A percentile compares a stretch with the other conserved stretches of the same genome.
phyloP scores from a whole-genome alignment of 768 basidiomycete species.

The Agaricus blazei region DNA sequence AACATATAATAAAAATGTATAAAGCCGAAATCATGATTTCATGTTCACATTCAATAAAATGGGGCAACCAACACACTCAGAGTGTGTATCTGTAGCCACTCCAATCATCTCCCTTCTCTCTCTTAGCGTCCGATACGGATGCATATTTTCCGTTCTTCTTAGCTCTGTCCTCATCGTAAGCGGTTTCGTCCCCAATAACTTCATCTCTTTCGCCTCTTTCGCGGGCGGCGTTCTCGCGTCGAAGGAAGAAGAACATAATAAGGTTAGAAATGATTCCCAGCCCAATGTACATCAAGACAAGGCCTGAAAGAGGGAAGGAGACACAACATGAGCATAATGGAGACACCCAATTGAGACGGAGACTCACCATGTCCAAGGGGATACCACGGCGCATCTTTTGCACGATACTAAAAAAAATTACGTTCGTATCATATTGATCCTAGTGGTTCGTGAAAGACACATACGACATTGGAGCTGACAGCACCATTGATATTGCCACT shows the following conservation, averaged over 20 bases:
- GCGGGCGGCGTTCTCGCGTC: slow-evolving; percentile 58
- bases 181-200: slow-evolving; percentile 48
- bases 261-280: slow-evolving; percentile 51
- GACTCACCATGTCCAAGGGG: slow-evolving; percentile 29
- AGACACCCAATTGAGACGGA: background rate
- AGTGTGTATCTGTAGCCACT: slow-evolving; percentile 70
- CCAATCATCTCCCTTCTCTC: slow-evolving; percentile 70
- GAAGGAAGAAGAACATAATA: slow-evolving; percentile 36
- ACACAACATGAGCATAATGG: background rate
- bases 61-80: slow-evolving; percentile 22
- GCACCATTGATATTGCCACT: slow-evolving; percentile 75
- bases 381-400: slow-evolving; percentile 64
- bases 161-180: slow-evolving; percentile 22
- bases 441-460: slow-evolving; percentile 20
- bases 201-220: slow-evolving; percentile 68
- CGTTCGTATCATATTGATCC: background rate
- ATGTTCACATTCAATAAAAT: background rate
- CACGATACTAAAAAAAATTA: slow-evolving; percentile 46
- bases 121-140: slow-evolving; percentile 59
- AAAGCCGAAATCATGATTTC: background rate
- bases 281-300: slow-evolving; percentile 70
- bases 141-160: slow-evolving; percentile 54
- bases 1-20: background rate
- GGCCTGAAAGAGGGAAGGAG: slow-evolving; percentile 30
- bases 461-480: slow-evolving; percentile 70